Evolutionary conservation across 2,329 filamentous ascomycete species (phyloP), one percentile per base, ranked within the genome.

Genomic region (Stachybotrys elegans): DNA sequence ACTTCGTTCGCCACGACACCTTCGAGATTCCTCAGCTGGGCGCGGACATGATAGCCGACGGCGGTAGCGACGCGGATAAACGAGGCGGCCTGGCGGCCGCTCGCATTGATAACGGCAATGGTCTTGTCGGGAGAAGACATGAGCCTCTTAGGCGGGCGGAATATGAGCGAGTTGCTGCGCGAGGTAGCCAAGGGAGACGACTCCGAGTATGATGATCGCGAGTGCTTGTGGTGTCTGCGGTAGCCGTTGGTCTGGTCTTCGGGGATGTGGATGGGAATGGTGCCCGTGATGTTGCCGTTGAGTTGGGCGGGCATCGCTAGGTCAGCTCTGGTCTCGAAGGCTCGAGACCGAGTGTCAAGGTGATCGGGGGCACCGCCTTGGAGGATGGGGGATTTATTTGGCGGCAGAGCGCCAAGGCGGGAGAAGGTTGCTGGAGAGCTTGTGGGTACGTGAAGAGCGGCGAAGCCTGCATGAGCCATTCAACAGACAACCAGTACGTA

Each of bases 91-190:
- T 98, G 93, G 57, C 93, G 87, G 60, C 93, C 93, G 63, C 89
- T 92, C 62, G 89, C 89, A 70, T 97, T 97, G 71, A 97, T 91
- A 60, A 95, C 84, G 61, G 91, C 92, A 59, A 95, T 89, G 44
- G 87, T 93, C 71, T 91, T 93, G 61, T 79, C 75, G 36, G 78
- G 76, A 22, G 71, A 69, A 47, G 75, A 73, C 68, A 78, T 80
- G 53, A 76, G 68, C 53, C 78, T 72, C 63, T 81, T 81, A 38
- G 74, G 65, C 14, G 78, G 78, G 17, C 78, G 77, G 54, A 80
- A 80, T n/a, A 72, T 80, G 47, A 80, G 55, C 19, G 78, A 81
- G 53, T 79, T 81, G 53, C 80, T 81, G 52, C 78, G 68, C 14
- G 78, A 78, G 46, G 55, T 60, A 42, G 70, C 65, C 40, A 81